These are phyloP conservation scores for Paramecium tetraurelia DNA, from an alignment of 73 alveolate species.

Conservation along the genomic window DNA sequence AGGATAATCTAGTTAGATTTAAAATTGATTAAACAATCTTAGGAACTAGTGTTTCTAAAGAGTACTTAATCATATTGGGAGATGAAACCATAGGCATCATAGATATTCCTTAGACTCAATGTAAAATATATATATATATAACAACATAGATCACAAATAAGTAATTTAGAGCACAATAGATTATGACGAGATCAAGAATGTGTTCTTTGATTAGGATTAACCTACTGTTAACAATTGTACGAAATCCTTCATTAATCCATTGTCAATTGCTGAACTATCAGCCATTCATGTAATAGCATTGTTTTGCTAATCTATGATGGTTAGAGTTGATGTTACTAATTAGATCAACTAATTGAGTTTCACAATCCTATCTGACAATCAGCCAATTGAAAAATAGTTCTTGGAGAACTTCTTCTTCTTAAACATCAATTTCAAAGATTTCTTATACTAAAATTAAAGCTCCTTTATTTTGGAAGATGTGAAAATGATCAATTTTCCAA, in stretches of 20 bases:
- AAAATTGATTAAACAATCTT: background rate
- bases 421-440: background rate
- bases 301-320: background rate
- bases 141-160: background rate
- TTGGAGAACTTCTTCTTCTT: background rate
- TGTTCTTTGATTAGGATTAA: background rate
- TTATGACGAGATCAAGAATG: conserved; percentile 17
- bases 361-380: conserved; percentile 3
- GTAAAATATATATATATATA: background rate
- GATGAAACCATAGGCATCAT: background rate
- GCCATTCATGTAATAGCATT: background rate
- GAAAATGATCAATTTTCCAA: conserved; percentile 31
- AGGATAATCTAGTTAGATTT: background rate
- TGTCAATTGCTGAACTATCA: background rate
- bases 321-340: background rate
- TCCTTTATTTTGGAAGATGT: background rate
- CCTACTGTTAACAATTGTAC: conserved; percentile 7
- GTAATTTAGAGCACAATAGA: background rate
- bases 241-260: background rate
- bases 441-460: background rate
- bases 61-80: background rate
- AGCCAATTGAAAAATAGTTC: background rate
- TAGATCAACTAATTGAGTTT: background rate
- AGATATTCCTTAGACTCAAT: background rate
- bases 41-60: conserved; percentile 25